Conservation (phyloP, 148 eudicot species). For the Dysphania ambrosioides region DNA sequence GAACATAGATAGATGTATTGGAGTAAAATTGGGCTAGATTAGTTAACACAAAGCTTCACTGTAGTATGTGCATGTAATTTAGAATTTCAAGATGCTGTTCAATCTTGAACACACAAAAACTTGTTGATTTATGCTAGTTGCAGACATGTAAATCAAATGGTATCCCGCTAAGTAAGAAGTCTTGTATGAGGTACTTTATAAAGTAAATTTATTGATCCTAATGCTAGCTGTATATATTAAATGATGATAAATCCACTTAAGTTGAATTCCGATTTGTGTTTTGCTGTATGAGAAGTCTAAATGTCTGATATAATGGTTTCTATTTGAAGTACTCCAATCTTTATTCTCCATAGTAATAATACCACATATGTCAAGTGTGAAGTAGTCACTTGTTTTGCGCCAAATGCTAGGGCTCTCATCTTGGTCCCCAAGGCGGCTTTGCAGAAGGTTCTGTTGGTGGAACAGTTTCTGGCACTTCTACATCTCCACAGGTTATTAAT, state of each 20-base stretch:
- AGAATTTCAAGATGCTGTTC: neutral
- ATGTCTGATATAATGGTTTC: neutral
- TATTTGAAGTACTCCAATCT: neutral
- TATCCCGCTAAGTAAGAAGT: neutral
- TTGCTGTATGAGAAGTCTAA: neutral
- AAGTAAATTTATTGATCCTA: too few species aligned
- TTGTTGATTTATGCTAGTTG: neutral
- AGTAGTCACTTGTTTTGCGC: constrained; percentile 7
- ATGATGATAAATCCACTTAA: neutral
- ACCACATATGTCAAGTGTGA: neutral
- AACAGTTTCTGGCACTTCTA: constrained; percentile 42
- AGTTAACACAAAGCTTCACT: neutral
- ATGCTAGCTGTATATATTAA: neutral
- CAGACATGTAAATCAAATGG: neutral
- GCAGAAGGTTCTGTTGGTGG: constrained; percentile 44
- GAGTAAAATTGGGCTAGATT: neutral
- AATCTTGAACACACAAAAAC: neutral
- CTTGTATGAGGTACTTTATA: too few species aligned
- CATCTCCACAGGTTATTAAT: constrained; percentile 43
- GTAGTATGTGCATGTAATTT: neutral
- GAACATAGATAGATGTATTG: neutral
- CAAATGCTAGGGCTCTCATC: constrained; percentile 39
- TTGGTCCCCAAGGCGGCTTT: constrained; percentile 39
- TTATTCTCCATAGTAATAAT: neutral
- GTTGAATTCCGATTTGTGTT: neutral